Percentiles rank a stretch among this genome's conserved stretches.
Conservation (phyloP, 2,329 filamentous ascomycete genomes). For the Neonectria neomacrospora region DNA sequence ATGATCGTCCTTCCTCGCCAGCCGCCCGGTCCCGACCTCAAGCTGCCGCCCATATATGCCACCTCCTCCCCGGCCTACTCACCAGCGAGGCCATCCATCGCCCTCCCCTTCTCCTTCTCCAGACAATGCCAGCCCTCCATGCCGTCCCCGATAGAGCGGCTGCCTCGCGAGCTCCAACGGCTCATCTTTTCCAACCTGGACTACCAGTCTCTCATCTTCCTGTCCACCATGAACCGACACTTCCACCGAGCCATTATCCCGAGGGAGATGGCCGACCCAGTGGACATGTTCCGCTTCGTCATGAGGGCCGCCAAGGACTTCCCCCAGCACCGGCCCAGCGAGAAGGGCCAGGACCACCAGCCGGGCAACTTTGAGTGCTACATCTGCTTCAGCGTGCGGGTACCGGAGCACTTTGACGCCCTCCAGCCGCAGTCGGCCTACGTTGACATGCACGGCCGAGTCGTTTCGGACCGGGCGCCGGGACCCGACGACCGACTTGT, state of each 20-base stretch:
- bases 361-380: slow-evolving; percentile 57
- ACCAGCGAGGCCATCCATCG: slow-evolving; percentile 17
- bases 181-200: slow-evolving; percentile 52
- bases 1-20: slow-evolving; percentile 48
- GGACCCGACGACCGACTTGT: slow-evolving; percentile 45
- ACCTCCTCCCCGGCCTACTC: slow-evolving; percentile 21
- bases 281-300: slow-evolving; percentile 54
- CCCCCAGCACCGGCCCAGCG: slow-evolving; percentile 52
- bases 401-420: slow-evolving; percentile 53
- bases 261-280: slow-evolving; percentile 47
- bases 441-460: slow-evolving; percentile 46
- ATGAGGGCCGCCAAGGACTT: slow-evolving; percentile 56
- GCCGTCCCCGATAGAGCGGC: slow-evolving; percentile 47
- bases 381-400: slow-evolving; percentile 54
- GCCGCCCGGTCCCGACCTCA: slow-evolving; percentile 33
- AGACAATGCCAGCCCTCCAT: slow-evolving; percentile 28
- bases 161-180: slow-evolving; percentile 49
- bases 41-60: slow-evolving; percentile 27
- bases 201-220: slow-evolving; percentile 54
- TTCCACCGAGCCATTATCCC: slow-evolving; percentile 50
- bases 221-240: slow-evolving; percentile 51
- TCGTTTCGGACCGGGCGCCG: slow-evolving; percentile 47
- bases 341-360: slow-evolving; percentile 51
- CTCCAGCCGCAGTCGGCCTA: slow-evolving; percentile 49
- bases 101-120: slow-evolving; percentile 24